Conservation (phyloP, 2,329 filamentous ascomycete genomes). For the Mariannaea elegans region DNA sequence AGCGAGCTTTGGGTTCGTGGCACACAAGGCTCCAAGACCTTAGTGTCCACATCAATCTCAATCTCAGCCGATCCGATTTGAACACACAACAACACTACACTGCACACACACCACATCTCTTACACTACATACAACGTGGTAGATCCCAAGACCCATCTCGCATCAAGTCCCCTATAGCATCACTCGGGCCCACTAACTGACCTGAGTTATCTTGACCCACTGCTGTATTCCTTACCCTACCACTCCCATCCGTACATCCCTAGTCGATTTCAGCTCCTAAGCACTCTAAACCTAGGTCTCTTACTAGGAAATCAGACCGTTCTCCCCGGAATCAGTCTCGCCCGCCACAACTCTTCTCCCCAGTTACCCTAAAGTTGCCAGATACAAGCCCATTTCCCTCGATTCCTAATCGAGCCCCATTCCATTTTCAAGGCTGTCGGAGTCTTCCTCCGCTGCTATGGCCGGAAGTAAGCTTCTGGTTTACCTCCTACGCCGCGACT, state of each 20-base stretch:
- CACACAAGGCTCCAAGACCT: neutral
- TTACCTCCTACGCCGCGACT: constrained; percentile 77
- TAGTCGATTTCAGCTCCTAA: no score
- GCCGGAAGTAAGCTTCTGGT: constrained; percentile 64
- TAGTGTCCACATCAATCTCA: neutral
- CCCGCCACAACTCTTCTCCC: no score
- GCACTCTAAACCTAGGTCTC: no score
- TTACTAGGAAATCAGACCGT: no score
- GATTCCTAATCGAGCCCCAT: neutral
- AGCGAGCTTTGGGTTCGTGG: neutral
- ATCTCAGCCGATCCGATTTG: neutral
- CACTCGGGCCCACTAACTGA: neutral
- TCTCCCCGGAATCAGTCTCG: no score
- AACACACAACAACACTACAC: neutral
- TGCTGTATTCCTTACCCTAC: no score
- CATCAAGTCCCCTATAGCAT: neutral
- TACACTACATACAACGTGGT: no score
- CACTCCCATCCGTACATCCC: no score
- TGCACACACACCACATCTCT: no score
- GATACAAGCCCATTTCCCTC: neutral
- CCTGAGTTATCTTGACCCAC: constrained; percentile 7
- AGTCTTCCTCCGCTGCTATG: constrained; percentile 36
- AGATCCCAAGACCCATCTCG: constrained; percentile 5
- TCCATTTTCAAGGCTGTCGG: no score
- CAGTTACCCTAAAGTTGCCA: no score